These are phyloP conservation scores for Diplodia intermedia DNA, from an alignment of 2,329 filamentous ascomycete species.

Conservation along the genomic window DNA sequence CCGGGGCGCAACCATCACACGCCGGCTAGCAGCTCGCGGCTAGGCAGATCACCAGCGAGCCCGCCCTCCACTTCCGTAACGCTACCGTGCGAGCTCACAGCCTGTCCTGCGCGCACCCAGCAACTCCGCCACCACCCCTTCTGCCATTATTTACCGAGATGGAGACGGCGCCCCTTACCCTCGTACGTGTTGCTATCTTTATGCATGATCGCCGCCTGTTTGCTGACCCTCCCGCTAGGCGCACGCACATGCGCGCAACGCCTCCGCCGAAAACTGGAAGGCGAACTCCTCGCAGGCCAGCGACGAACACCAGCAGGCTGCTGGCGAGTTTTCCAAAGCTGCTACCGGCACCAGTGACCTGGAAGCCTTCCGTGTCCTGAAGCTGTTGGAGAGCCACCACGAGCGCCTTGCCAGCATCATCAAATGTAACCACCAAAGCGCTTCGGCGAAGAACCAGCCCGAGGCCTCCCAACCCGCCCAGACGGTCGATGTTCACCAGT, in stretches of 20 bases:
- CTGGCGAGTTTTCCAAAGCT: conserved; percentile 85
- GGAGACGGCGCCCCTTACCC: conserved; percentile 73
- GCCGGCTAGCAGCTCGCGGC: background rate
- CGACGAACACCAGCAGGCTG: conserved; percentile 86
- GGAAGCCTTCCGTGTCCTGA: conserved; percentile 80
- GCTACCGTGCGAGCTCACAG: conserved; percentile 12
- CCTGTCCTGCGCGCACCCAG: background rate
- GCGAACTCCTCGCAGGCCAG: conserved; percentile 80
- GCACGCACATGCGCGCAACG: conserved; percentile 82
- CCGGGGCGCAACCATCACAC: conserved; percentile 2
- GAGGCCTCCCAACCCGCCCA: conserved; percentile 28
- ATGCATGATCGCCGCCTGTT: conserved; percentile 44
- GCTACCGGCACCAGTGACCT: conserved; percentile 71
- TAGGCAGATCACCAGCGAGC: conserved; percentile 27
- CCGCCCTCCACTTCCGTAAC: conserved; percentile 15
- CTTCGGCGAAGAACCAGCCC: conserved; percentile 34
- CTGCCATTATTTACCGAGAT: conserved; percentile 52
- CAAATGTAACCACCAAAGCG: conserved; percentile 63
- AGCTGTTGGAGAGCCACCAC: conserved; percentile 87
- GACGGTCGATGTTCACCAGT: conserved; percentile 11
- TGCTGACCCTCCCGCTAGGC: conserved; percentile 60
- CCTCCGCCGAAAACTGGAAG: conserved; percentile 72
- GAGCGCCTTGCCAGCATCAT: conserved; percentile 81
- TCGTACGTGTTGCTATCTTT: conserved; percentile 41
- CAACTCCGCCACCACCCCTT: background rate